Base-by-base conservation (phyloP, 306 rosid species). In the Pyrus communis region DNA sequence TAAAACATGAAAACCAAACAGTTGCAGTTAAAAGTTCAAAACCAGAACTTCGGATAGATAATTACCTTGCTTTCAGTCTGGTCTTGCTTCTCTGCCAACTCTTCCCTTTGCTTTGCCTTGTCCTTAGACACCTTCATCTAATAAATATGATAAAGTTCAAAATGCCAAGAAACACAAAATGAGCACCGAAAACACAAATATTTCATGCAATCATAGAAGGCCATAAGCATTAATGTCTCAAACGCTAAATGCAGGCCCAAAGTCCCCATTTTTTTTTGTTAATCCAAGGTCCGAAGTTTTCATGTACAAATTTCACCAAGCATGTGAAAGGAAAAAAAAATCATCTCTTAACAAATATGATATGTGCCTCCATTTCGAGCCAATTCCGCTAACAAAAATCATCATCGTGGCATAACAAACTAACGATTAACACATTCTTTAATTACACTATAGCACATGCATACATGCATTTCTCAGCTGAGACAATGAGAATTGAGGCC, bases 11-110 rank as follows among this genome's bases (percentile, higher is more conserved):
- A 43, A 11, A 43, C 4, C 15, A 43, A 43, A 12, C 23, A 70
- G 67, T 46, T 55, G 66, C 40, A 63, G 49, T 10, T 55, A 38
- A 70, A 61, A 67, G 42, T 38, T 38, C 42, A 38, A 38, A 38
- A 38, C 57, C 28, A 22, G 27, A 79, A 49, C 75, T 38, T 67
- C 58, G 79, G 75, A 69, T 38, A 60, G 25, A 75, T 66, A 22
- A 75, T 72, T 69, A 95, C 98, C 97, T 92, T 92, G 98, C 96
- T 90, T 77, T 92, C 96, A 30, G 85, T 78, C 81, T 67, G 87
- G 74, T 87, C 84, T 1, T 88, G 64, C 79, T 76, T 85, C 78
- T 88, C 96, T 71, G 84, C 31, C 38, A 82, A 52, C 64, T 90
- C 97, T 27, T 88, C 90, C 75, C 75, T 78, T 31, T 38, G 42